These are phyloP conservation scores for Orbilia brochopaga DNA, from an alignment of 2,329 filamentous ascomycete genomes.

Conservation along the genomic window DNA sequence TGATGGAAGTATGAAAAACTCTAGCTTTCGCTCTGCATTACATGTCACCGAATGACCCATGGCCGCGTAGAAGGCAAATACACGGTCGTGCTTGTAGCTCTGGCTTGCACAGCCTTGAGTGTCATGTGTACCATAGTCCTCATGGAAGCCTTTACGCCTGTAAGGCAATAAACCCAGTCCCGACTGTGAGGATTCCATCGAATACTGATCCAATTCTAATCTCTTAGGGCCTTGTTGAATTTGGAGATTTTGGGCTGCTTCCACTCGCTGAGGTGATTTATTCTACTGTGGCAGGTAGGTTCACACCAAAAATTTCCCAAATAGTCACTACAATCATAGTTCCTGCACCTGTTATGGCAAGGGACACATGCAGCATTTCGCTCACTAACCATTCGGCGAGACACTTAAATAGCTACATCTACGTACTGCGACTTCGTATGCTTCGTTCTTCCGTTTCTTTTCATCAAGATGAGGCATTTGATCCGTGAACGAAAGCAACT, in stretches of 20 bases:
- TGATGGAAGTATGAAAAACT: no score
- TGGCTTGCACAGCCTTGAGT: conserved; percentile 15
- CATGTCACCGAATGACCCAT: conserved; percentile 34
- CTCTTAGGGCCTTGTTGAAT: conserved; percentile 15
- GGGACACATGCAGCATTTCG: background rate
- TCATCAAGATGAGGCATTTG: conserved; percentile 16
- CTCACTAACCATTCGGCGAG: no score
- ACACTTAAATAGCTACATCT: conserved; percentile 28
- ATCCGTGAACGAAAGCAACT: background rate
- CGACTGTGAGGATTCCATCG: background rate
- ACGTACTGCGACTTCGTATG: conserved; percentile 28
- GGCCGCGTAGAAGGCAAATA: conserved; percentile 24
- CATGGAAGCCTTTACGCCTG: conserved; percentile 22
- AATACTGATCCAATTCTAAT: background rate
- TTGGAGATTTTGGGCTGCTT: conserved; percentile 8
- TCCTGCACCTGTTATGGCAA: no score
- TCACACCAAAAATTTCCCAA: background rate
- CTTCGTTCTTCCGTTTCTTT: conserved; percentile 31
- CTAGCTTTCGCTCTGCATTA: conserved; percentile 40
- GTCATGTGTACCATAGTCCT: conserved; percentile 12
- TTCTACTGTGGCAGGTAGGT: conserved; percentile 14
- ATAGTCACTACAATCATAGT: no score
- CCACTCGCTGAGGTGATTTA: background rate
- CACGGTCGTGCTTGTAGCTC: conserved; percentile 7
- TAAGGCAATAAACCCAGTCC: background rate